Conservation (phyloP, 495 filamentous ascomycete genomes). For the Jackrogersella multiformis region DNA sequence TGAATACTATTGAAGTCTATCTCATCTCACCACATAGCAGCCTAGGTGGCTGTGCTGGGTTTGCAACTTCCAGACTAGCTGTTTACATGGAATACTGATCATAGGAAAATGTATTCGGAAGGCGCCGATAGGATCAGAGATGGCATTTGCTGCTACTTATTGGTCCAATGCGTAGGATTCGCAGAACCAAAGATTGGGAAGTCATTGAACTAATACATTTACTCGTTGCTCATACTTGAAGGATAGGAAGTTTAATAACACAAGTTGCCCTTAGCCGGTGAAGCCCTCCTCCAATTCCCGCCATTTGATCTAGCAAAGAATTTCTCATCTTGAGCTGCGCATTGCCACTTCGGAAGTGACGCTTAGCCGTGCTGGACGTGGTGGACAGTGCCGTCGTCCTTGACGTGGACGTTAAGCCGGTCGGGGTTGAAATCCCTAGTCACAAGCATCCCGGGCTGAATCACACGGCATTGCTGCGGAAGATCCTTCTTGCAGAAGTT, state of each 20-base stretch:
- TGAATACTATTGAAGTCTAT: no score
- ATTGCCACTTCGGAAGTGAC: not conserved
- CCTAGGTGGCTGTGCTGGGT: no score
- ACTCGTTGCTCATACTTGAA: slow-evolving; percentile 18
- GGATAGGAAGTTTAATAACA: slow-evolving; percentile 8
- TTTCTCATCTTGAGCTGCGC: not conserved
- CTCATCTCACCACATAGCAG: no score
- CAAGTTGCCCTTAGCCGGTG: not conserved
- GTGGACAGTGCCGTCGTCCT: slow-evolving; percentile 75
- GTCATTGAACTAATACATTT: not conserved
- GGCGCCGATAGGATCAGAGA: no score
- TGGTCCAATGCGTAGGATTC: no score
- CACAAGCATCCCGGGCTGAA: slow-evolving; percentile 67
- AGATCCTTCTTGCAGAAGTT: slow-evolving; percentile 80
- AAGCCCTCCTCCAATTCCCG: slow-evolving; percentile 4
- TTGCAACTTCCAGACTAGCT: no score
- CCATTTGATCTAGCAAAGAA: not conserved
- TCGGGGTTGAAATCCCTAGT: slow-evolving; percentile 56
- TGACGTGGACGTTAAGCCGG: slow-evolving; percentile 77
- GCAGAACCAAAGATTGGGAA: no score
- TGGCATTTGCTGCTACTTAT: no score
- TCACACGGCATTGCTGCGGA: slow-evolving; percentile 71
- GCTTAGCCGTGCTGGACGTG: slow-evolving; percentile 69
- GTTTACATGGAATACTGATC: no score
- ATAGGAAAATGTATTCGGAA: no score